Evolutionary conservation across 2,329 filamentous ascomycete genomes (phyloP), one percentile per base, ranked within the genome.

Genomic region (Claviceps spartinae): DNA sequence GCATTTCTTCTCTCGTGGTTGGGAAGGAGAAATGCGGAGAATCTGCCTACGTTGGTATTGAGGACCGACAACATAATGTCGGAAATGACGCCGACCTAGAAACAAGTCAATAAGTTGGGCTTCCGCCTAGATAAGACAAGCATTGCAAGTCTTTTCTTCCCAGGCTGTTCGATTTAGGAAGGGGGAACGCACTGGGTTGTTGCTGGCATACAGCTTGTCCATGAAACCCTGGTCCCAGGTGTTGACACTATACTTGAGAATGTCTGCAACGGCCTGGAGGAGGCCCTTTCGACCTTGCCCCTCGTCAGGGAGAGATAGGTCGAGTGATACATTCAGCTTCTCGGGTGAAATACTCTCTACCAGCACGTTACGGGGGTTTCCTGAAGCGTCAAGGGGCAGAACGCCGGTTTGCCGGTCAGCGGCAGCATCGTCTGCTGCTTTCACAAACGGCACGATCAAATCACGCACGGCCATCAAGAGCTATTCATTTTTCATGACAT

Each of bases 141-240:
- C 30, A n/a, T 22, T 14, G 11, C 1, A 36, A n/a, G 38, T 8
- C 13, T 24, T 26, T 44, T 9, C 18, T 26, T 30, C 5, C 9
- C 24, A 18, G 24, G 16, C 26, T 30, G 24, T 26, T 45, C 9
- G 7, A 8, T 18, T 41, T 18, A 20, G 20, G 20, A 24, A 43
- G 1, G 26, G 38, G 14, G 38, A 16, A 68, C 77, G 54, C 63
- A 85, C 83, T 43, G 91, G 85, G 63, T 93, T 93, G 41, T 88
- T 94, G 57, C 84, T 85, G n/a, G 86, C 81, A 67, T 96, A 97
- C 18, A 97, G 74, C 71, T 98, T 97, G 69, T 96, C 90, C 62
- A 97, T 70, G 68, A 97, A 98, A 11, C 91, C 91, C 68, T 95
- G 90, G 62, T 95, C 86, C 87, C 90, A 97, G n/a, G 91, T 96